Evolutionary conservation across 2,329 filamentous ascomycete species (phyloP).

Genomic region (Cladosporium colombiae): DNA sequence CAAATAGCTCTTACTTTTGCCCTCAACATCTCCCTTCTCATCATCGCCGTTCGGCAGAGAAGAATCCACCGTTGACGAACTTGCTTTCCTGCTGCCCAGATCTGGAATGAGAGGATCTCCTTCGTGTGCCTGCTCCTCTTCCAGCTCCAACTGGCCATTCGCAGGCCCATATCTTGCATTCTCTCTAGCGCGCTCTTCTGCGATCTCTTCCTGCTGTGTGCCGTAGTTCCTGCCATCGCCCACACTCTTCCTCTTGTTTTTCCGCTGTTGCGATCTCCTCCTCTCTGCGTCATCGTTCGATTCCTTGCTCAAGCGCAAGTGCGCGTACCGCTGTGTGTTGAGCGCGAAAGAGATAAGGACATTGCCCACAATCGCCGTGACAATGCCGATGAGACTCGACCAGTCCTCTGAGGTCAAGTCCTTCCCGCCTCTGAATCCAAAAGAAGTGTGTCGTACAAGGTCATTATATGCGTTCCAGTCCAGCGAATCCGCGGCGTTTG

Average conservation of each 20-base stretch:
- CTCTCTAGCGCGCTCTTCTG: slow-evolving; percentile 34
- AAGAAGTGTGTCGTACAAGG: slow-evolving; percentile 3
- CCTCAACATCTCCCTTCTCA: slow-evolving; percentile 41
- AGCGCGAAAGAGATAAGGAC: slow-evolving; percentile 91
- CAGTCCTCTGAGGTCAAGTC: slow-evolving; percentile 50
- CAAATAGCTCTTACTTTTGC: slow-evolving; percentile 71
- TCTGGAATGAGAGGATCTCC: slow-evolving; percentile 56
- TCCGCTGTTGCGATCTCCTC: slow-evolving; percentile 32
- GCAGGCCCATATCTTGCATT: slow-evolving; percentile 26
- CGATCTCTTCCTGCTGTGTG: slow-evolving; percentile 40
- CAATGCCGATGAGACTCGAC: slow-evolving; percentile 93
- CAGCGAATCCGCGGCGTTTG: not conserved
- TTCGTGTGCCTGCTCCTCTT: slow-evolving; percentile 40
- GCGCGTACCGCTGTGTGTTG: slow-evolving; percentile 94
- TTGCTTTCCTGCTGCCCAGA: slow-evolving; percentile 49
- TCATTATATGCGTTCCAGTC: slow-evolving; percentile 1
- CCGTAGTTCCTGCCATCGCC: slow-evolving; percentile 44
- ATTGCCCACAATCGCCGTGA: slow-evolving; percentile 90
- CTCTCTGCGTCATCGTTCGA: slow-evolving; percentile 50
- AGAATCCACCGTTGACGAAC: slow-evolving; percentile 35
- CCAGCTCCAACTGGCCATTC: slow-evolving; percentile 37
- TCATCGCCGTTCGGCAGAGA: slow-evolving; percentile 23
- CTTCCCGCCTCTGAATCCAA: slow-evolving; percentile 9
- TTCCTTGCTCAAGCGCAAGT: slow-evolving; percentile 78
- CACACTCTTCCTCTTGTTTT: slow-evolving; percentile 22